A percentile compares a stretch with the other conserved stretches of the same genome.
These are phyloP conservation scores for Aspergillus sp. DNA, from an alignment of 2,329 filamentous ascomycete genomes.

Conservation along the genomic window DNA sequence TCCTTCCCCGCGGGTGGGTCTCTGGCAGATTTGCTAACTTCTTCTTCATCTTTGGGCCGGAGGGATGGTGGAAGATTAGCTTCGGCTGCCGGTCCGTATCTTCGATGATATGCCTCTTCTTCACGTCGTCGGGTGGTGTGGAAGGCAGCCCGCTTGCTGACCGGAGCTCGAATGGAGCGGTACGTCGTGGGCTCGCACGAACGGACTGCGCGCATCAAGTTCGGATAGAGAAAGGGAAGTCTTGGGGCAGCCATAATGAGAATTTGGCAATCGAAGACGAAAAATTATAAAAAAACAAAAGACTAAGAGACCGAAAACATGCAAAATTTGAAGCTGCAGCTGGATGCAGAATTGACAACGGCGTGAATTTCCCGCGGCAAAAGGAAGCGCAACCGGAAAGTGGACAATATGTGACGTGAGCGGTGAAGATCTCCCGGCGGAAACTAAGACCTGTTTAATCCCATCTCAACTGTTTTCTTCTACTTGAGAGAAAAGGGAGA, in stretches of 20 bases:
- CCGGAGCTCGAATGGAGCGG: slow-evolving; percentile 36
- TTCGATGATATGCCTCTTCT: slow-evolving; percentile 37
- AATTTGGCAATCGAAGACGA: slow-evolving; percentile 5
- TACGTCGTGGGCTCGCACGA: slow-evolving; percentile 41
- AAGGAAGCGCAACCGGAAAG: slow-evolving; percentile 10
- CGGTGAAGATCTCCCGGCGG: slow-evolving; percentile 18
- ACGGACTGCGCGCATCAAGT: slow-evolving; percentile 54
- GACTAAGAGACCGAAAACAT: slow-evolving; percentile 4
- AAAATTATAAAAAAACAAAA: slow-evolving; percentile 5
- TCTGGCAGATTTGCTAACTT: neutral
- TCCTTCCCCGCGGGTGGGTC: neutral
- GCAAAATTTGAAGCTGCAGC: neutral
- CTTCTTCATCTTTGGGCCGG: slow-evolving; percentile 22
- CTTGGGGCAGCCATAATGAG: slow-evolving; percentile 54
- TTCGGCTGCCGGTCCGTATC: slow-evolving; percentile 42
- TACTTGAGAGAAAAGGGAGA: too few relatives aligned
- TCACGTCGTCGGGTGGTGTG: slow-evolving; percentile 29
- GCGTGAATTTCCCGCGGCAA: slow-evolving; percentile 19
- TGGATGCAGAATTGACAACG: neutral
- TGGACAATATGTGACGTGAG: slow-evolving; percentile 18
- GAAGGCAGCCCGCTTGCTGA: slow-evolving; percentile 20
- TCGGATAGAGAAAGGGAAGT: slow-evolving; percentile 63
- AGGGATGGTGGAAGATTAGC: slow-evolving; percentile 33
- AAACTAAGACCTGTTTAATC: neutral
- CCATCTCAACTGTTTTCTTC: too few relatives aligned